These are phyloP conservation scores for Entrophospora sp. DNA, from an alignment of 192 early-diverging fungal genomes.

Conservation along the genomic window DNA sequence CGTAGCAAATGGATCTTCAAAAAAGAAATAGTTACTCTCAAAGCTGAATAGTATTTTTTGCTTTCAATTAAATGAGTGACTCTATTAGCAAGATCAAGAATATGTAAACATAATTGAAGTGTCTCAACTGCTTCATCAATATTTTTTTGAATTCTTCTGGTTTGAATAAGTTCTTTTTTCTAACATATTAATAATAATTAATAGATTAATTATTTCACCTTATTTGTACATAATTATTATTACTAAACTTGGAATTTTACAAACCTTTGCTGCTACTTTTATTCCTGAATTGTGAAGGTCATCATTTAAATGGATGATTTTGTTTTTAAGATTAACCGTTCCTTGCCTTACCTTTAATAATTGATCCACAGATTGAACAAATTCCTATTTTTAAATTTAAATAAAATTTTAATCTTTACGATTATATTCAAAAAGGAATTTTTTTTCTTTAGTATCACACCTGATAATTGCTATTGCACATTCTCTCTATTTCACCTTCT, in stretches of 20 bases:
- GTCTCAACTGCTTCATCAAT: conserved; percentile 77
- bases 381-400: conserved; percentile 53
- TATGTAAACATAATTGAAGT: conserved; percentile 70
- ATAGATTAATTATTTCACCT: too few relatives aligned
- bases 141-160: conserved; percentile 73
- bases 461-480: conserved; percentile 95
- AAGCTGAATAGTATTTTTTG: conserved; percentile 83
- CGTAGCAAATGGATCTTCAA: too few relatives aligned
- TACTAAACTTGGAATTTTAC: background rate
- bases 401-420: background rate
- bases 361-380: conserved; percentile 90
- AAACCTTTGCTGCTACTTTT: conserved; percentile 70
- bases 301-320: conserved; percentile 76
- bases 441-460: conserved; percentile 29
- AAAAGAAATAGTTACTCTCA: conserved; percentile 50
- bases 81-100: conserved; percentile 80
- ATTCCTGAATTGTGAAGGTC: conserved; percentile 77
- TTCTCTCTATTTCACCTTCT: conserved; percentile 92
- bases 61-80: conserved; percentile 71
- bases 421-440: background rate
- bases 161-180: conserved; percentile 75
- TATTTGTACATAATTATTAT: conserved; percentile 2
- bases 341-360: conserved; percentile 89
- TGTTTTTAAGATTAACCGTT: conserved; percentile 73
- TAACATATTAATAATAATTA: conserved; percentile 25